These are phyloP conservation scores for Sabuloglossum arenarium DNA, from an alignment of 495 filamentous ascomycete species.

Conservation along the genomic window DNA sequence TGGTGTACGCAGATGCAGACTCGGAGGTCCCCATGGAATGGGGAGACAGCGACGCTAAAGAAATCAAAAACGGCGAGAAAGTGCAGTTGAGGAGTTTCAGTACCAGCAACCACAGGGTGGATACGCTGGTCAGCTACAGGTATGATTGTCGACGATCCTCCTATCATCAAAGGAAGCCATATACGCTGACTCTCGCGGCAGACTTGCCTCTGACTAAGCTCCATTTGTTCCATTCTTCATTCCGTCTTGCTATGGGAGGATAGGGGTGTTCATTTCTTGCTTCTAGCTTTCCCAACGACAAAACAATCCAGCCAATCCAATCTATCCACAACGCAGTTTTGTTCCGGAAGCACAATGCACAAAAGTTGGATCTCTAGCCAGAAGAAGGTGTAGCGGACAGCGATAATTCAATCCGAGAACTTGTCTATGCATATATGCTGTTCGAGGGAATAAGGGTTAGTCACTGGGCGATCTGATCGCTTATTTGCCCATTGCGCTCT, in stretches of 20 bases:
- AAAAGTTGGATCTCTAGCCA: background rate
- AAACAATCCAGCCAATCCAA: background rate
- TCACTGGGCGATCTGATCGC: background rate
- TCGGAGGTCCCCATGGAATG: slow-evolving; percentile 95
- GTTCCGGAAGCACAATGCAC: background rate
- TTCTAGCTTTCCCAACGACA: background rate
- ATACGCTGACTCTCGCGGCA: background rate
- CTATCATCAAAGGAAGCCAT: background rate
- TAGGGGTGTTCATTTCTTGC: background rate
- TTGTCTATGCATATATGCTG: background rate
- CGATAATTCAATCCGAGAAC: background rate
- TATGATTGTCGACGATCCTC: slow-evolving; percentile 4
- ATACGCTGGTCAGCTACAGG: slow-evolving; percentile 86
- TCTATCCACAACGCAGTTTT: background rate
- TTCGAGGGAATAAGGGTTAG: background rate
- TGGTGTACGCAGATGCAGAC: slow-evolving; percentile 93
- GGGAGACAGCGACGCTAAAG: slow-evolving; percentile 96
- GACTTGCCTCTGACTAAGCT: slow-evolving; percentile 1
- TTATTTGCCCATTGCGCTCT: background rate
- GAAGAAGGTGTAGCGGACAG: background rate
- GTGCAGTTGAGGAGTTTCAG: slow-evolving; percentile 91
- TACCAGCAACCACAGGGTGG: slow-evolving; percentile 79
- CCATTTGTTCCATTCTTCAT: background rate
- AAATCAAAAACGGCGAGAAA: slow-evolving; percentile 89
- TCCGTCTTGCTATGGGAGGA: background rate